Evolutionary conservation across 495 filamentous ascomycete species (phyloP), one percentile per base, ranked within the genome.

Genomic region (Trichoderma erinaceum): DNA sequence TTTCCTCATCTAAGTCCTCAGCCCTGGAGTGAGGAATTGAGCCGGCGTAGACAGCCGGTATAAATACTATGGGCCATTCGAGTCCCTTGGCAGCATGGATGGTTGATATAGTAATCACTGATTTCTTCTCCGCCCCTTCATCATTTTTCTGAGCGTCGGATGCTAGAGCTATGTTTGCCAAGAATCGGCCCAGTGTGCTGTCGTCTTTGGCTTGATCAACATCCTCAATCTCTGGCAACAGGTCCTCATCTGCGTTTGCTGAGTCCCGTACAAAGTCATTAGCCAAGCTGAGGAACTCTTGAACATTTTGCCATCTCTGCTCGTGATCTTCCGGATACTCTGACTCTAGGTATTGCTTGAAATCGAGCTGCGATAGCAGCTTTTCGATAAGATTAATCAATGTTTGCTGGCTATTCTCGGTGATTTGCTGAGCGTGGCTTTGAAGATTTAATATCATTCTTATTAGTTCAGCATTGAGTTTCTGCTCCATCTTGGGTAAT

Each of bases 51-150:
- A 90, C 88, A 1, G 90, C 91, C 0, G 96, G 93, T 15, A 99
- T 88, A 76, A 99, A 99, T 0, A 99, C 92, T 12, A 97, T 86
- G 2, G 96, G 96, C 96, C 96, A 99, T 74, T 99, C 96, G 0
- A 99, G 81, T 4, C 96, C 94, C 75, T 99, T 99, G 0, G 96
- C 93, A 0, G 94, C 92, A 74, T 99, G 96, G 29, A 99, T 97
- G 0, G 96, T 99, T 15, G 92, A 97, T 18, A 99, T 91, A 2
- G 93, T 97, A 16, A 98, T 87, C 72, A 90, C 87, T 15, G 87
- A 84, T 25, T 84, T 80, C 29, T 68, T 74, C n/a, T 79, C 74
- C n/a, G 86, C 80, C 23, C 85, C 82, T 1, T 82, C 82, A 1
- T 86, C 85, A 12, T 87, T 84, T 21, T 82, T 81, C 64, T 85